Percentiles rank a stretch among this genome's conserved stretches.
phyloP scores from a whole-genome alignment of 208 protist genomes.

The Trypanosoma congolense region DNA sequence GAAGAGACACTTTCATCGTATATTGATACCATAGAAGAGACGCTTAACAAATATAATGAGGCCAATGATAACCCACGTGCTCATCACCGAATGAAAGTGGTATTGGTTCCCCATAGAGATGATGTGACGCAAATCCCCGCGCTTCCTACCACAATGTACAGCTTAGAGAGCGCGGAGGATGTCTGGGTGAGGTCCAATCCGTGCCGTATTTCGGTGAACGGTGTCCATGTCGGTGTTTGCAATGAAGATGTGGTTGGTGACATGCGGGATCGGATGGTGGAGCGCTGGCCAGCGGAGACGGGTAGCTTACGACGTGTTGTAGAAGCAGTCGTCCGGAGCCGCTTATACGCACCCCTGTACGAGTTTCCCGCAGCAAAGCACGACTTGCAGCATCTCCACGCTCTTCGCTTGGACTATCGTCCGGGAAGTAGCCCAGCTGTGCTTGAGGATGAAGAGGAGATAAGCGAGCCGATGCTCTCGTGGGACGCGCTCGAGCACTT shows the following conservation, averaged over 20 bases:
- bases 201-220: constrained; percentile 66
- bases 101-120: constrained; percentile 63
- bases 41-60: constrained; percentile 52
- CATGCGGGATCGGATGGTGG: constrained; percentile 71
- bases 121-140: constrained; percentile 82
- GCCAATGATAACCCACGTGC: constrained; percentile 17
- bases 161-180: constrained; percentile 48
- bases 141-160: constrained; percentile 76
- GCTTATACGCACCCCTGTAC: constrained; percentile 71
- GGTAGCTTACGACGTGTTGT: constrained; percentile 80
- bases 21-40: constrained; percentile 65
- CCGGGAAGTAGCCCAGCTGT: constrained; percentile 17
- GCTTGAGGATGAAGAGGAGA: background rate
- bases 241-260: constrained; percentile 71
- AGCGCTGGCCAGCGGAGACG: constrained; percentile 63
- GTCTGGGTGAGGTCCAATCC: constrained; percentile 79
- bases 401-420: constrained; percentile 51
- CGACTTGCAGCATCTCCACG: constrained; percentile 56
- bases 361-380: constrained; percentile 39
- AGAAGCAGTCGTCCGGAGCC: constrained; percentile 55
- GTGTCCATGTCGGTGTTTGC: constrained; percentile 81
- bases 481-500: constrained; percentile 10
- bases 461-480: background rate
- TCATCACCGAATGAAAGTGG: constrained; percentile 49
- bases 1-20: constrained; percentile 56